Evolutionary conservation across 805 yeast species (phyloP).

Genomic region (Candida gorgasii): DNA sequence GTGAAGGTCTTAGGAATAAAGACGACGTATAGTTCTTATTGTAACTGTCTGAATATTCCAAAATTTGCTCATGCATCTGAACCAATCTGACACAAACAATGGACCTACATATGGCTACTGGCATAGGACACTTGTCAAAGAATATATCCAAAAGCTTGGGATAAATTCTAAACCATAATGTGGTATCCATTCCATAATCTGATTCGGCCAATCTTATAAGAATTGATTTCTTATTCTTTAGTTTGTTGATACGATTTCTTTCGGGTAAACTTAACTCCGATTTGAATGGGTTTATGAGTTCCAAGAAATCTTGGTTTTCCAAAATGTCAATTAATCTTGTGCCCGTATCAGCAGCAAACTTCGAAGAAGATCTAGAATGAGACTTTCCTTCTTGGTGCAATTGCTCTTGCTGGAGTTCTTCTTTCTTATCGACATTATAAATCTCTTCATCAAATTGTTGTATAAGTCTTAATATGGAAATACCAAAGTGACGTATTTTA

Average conservation of each 20-base stretch:
- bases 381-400: conserved; percentile 7
- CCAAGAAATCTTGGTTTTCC: conserved; percentile 67
- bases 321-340: conserved; percentile 74
- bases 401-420: conserved; percentile 1
- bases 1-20: conserved; percentile 31
- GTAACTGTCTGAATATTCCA: conserved; percentile 52
- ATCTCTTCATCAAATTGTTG: conserved; percentile 89
- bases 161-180: conserved; percentile 90
- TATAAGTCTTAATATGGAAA: conserved; percentile 70
- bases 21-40: conserved; percentile 35
- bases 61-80: conserved; percentile 73
- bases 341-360: conserved; percentile 78
- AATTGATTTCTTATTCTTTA: conserved; percentile 64
- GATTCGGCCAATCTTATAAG: conserved; percentile 82
- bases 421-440: conserved; percentile 46
- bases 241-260: conserved; percentile 63
- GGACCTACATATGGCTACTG: conserved; percentile 89
- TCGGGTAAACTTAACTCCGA: conserved; percentile 73
- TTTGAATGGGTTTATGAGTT: conserved; percentile 54
- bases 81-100: conserved; percentile 87
- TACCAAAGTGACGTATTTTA: conserved; percentile 69
- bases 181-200: conserved; percentile 92
- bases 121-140: conserved; percentile 83
- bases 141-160: conserved; percentile 73
- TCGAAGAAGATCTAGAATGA: conserved; percentile 62